phyloP scores from a whole-genome alignment of 805 yeast genomes.

The Starmerella apis region DNA sequence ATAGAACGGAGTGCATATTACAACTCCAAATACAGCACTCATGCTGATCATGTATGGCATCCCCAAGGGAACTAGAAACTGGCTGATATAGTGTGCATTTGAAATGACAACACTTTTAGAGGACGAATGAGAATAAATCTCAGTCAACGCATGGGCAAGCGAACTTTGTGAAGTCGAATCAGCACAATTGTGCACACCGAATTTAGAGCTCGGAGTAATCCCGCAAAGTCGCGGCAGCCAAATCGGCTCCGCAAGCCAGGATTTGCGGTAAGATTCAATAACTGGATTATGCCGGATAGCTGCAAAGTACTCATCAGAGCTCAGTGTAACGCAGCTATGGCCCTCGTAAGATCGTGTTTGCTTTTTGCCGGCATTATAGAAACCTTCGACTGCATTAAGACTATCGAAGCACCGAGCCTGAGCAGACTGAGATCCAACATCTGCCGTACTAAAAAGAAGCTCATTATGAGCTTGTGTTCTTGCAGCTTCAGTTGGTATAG shows the following conservation, averaged over 20 bases:
- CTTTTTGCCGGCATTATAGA: not conserved
- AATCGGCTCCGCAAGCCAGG: conserved; percentile 1
- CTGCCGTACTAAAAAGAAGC: not conserved
- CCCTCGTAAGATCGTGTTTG: not conserved
- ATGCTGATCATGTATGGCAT: conserved; percentile 16
- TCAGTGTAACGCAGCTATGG: not conserved
- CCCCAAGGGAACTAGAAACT: conserved; percentile 15
- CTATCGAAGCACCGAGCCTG: too few relatives aligned
- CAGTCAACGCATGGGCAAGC: not conserved
- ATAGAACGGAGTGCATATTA: conserved; percentile 19
- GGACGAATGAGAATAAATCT: not conserved
- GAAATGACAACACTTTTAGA: not conserved
- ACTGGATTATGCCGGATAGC: not conserved
- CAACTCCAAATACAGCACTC: conserved; percentile 7
- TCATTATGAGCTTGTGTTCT: not conserved
- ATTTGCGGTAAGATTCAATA: not conserved
- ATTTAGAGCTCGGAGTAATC: not conserved
- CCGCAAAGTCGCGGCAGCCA: not conserved
- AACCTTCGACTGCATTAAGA: too few relatives aligned
- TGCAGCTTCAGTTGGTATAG: not conserved
- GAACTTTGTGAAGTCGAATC: not conserved
- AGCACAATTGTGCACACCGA: not conserved
- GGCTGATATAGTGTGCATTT: not conserved
- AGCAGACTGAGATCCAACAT: too few relatives aligned
- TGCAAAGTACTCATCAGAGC: not conserved